Base-by-base conservation (phyloP, 23 red algal species). In the Agarophyton chilense region DNA sequence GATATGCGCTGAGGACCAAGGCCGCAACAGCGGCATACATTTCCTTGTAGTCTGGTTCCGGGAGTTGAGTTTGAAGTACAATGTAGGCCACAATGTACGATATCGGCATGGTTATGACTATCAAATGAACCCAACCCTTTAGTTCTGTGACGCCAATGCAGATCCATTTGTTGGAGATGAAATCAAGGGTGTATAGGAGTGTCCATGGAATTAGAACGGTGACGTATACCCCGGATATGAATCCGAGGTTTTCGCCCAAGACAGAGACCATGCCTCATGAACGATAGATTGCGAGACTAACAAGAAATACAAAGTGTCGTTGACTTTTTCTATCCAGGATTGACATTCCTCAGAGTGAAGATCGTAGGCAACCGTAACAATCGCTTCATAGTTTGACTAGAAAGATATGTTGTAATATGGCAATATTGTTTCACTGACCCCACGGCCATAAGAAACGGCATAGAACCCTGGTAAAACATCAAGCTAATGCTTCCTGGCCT, bases 1-100 rank as follows among this genome's bases (percentile, higher is more conserved):
- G 85, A 40, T 89, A 78, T 41, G 18, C 70, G 5, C 67, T 77
- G 51, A 89, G 67, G 24, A 53, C 71, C 18, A 77, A 24, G 19
- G 85, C 85, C 7, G 85, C 74, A 0, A 77, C 38, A 47, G 72
- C 85, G 22, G 85, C 71, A 45, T 57, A 89, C 67, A 89, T 74
- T 39, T 89, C 85, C 54, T 89, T 89, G 72, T 89, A 78, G 31
- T 89, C 85, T 25, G 85, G 85, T 66, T 77, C 51, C 19, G n/a
- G 36, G 38, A 89, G 85, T 41, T 40, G 52, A 42, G 54, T 43
- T 67, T 79, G 85, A 29, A 89, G 41, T 14, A 73, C 44, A 56
- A 89, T 64, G 42, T 89, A 89, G 7, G 38, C 49, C n/a, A 89
- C 18, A 39, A 89, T 63, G 53, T 47, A 65, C 11, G 85, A 54